Base-by-base conservation (phyloP, 2,329 filamentous ascomycete genomes). In the Colletotrichum sojae region DNA sequence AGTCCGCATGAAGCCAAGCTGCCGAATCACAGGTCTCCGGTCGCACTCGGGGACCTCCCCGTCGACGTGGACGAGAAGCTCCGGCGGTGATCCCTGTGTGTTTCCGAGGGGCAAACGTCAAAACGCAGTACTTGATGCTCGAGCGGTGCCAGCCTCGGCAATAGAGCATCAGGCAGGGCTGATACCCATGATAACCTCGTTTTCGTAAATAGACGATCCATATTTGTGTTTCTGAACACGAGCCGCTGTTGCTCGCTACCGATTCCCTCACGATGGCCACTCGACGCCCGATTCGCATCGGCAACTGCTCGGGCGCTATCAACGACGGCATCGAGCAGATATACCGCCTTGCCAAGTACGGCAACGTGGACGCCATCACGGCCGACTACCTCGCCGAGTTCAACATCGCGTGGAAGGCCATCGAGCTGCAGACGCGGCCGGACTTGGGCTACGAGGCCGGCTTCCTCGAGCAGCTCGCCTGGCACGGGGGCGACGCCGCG, bases 351-450 rank as follows among this genome's bases (percentile, higher is more conserved):
- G 75, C 73, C 6, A 71, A 68, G 3, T 66, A 72, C 6, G 74
- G 72, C 43, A 69, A 75, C 49, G 74, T 81, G 5, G 75, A 82
- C 52, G 78, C 81, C 51, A 81, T 82, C 48, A 79, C 78, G 2
- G 80, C 78, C 18, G 80, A 82, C 72, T 82, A 79, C 74, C 76
- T 82, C 18, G 79, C 80, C 22, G 80, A 82, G 70, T 83, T 83
- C 72, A 89, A 88, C 75, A 86, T 89, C 78, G 84, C 85, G 60
- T 81, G 71, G 79, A 79, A 69, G 75, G 80, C 71, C 72, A 73
- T 77, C 74, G 78, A 71, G 73, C 77, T 60, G 83, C 80, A 66
- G 74, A 74, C 36, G 76, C 78, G 53, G 70, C 78, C 39, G 9
- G 75, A 80, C 25, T 74, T 77, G 4, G 80, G 80, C 40, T 81